Evolutionary conservation across 2,329 filamentous ascomycete species (phyloP).

Genomic region (Fusarium nodosum): DNA sequence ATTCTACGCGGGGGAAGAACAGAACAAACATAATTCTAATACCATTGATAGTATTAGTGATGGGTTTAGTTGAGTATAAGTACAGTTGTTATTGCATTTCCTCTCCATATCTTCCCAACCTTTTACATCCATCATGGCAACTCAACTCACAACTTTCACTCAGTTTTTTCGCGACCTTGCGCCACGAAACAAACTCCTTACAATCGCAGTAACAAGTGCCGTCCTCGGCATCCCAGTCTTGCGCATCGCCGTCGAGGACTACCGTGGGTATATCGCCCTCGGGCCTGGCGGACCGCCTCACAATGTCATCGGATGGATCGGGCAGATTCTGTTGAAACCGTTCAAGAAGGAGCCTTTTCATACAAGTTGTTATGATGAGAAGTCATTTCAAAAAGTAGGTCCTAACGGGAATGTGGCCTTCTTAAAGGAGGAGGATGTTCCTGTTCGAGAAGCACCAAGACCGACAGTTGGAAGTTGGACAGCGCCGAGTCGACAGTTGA

Average conservation of each 20-base stretch:
- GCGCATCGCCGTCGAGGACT: conserved; percentile 23
- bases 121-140: conserved; percentile 16
- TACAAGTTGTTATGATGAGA: conserved; percentile 24
- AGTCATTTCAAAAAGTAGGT: conserved; percentile 5
- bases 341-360: conserved; percentile 29
- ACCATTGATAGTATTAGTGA: background rate
- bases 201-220: conserved; percentile 7
- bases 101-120: background rate
- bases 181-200: conserved; percentile 12
- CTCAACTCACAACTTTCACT: conserved; percentile 17
- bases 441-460: conserved; percentile 25
- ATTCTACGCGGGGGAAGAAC: background rate
- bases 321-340: conserved; percentile 29
- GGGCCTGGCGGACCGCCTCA: conserved; percentile 29
- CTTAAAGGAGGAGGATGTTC: conserved; percentile 28
- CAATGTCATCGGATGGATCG: conserved; percentile 34
- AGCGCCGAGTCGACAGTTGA: conserved; percentile 37
- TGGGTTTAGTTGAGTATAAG: background rate
- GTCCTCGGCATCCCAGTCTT: conserved; percentile 24
- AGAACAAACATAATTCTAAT: background rate
- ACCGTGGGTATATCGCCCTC: conserved; percentile 33
- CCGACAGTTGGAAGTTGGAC: conserved; percentile 32
- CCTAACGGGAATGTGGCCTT: conserved; percentile 28
- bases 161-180: background rate
- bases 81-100: background rate